Base-by-base conservation (phyloP, 352 stramenopile species). In the Phytophthora megakarya region DNA sequence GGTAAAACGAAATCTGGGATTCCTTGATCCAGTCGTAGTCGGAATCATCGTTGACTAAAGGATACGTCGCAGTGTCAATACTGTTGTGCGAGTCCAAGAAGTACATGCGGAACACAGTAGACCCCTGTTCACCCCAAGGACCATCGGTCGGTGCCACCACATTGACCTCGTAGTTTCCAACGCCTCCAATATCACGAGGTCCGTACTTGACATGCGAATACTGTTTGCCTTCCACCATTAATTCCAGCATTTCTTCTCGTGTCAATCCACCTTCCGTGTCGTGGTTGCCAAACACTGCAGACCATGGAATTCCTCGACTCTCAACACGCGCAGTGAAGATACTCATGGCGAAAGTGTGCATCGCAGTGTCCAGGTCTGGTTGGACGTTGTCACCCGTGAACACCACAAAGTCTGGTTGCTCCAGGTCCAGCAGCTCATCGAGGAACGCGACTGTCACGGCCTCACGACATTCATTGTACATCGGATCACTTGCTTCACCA, bases 361-460 rank as follows among this genome's bases (percentile, higher is more conserved):
- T 65, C 4, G 38, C 28, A 1, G 45, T 33, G 6, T 67, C 56
- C 10, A 68, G 48, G 30, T 66, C 40, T 5, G 67, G 65, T 42
- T 89, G 66, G 13, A 90, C 72, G 32, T 90, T 89, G 52, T 90
- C 83, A 38, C 83, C 80, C 0, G 78, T 71, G 52, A 90, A 86
- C 6, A 83, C 79, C 1, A 92, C 83, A 9, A 90, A 80, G 50
- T 92, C 80, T 6, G 83, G 83, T 23, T 81, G 71, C 46, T 90
- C 83, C 26, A 70, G 47, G 37, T 90, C 75, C 13, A 92, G 55
- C 12, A 92, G 57, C 16, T 80, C 71, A 23, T 85, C 67, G 8
- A 89, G 61, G 30, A 90, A 89, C 18, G 65, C 61, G 23, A 75
- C 56, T 45, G 81, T 89, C 33, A 78, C 22, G 19, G 73, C 62